Conservation (phyloP, 805 yeast species). For the Ogataea henricii region DNA sequence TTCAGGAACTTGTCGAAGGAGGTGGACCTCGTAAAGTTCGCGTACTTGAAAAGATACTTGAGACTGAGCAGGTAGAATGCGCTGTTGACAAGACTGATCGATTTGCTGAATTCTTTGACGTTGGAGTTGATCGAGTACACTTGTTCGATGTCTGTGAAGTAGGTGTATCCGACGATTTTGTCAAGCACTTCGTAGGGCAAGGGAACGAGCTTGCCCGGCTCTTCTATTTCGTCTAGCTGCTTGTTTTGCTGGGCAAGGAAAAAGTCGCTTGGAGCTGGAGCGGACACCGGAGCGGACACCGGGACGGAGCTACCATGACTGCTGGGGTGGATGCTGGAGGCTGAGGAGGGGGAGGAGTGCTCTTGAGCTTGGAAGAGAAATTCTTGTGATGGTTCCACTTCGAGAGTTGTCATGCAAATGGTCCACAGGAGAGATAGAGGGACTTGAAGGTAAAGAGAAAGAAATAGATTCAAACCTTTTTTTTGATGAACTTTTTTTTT, state of each 20-base stretch:
- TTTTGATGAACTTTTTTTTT: slow-evolving; percentile 3
- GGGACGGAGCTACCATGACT: not conserved
- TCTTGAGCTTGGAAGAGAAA: slow-evolving; percentile 10
- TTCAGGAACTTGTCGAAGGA: slow-evolving; percentile 71
- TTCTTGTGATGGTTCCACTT: slow-evolving; percentile 18
- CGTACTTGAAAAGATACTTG: slow-evolving; percentile 63
- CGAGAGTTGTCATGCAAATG: slow-evolving; percentile 24
- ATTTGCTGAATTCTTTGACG: slow-evolving; percentile 30
- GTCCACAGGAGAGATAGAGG: not conserved
- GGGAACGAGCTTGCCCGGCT: slow-evolving; percentile 21
- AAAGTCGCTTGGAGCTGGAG: slow-evolving; percentile 14
- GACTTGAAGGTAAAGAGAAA: not conserved
- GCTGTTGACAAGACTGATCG: slow-evolving; percentile 48
- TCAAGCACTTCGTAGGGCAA: slow-evolving; percentile 37
- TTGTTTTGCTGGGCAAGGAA: slow-evolving; percentile 18
- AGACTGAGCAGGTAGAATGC: slow-evolving; percentile 59
- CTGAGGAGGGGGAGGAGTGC: slow-evolving; percentile 1
- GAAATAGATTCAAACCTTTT: not conserved
- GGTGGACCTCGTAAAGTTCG: slow-evolving; percentile 77
- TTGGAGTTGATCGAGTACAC: slow-evolving; percentile 33
- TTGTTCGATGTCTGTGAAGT: slow-evolving; percentile 31
- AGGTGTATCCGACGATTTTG: slow-evolving; percentile 34
- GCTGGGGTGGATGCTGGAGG: not conserved
- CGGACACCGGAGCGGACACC: not conserved
- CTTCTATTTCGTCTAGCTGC: slow-evolving; percentile 18